Evolutionary conservation across 768 basidiomycete species (phyloP), one percentile per base, ranked within the genome.

Genomic region (Plicaturopsis crispa): DNA sequence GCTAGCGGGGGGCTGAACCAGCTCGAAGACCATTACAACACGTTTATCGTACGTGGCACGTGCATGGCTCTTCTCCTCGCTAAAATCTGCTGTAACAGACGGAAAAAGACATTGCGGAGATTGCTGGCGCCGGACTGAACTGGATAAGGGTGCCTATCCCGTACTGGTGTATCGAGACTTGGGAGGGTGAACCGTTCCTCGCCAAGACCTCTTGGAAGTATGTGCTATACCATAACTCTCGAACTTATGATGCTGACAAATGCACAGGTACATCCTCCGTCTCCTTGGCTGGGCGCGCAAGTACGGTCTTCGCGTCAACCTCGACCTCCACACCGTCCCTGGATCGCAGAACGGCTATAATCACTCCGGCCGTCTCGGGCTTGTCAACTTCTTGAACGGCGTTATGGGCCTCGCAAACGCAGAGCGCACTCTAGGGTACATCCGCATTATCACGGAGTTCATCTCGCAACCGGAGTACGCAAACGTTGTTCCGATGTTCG

Each of bases 331-430:
- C 55, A 70, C 84, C 4, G 66, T 80, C 18, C 88, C 89, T 21
- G 89, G 90, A 30, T 78, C 75, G 33, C 85, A 87, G 50, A 86
- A 85, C 54, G 85, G 82, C 19, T 72, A 67, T 43, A 78, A 78
- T 46, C 72, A 80, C 51, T 78, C 63, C 55, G 76, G 80, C 5
- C 69, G 66, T 53, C 31, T 49, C 6, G 86, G 84, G 4, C 58
- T 59, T 17, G 57, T 84, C 51, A 84, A 86, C 51, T 73, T 79
- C 44, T 44, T 84, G 45, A 57, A 66, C 39, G 80, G 81, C 13
- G 75, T 79, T 38, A 91, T 91, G 88, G 89, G 89, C 12, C 48
- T 89, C 34, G 86, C 87, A 32, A 92, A 92, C 51, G 90, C 84
- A 7, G 72, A 91, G 56, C 70, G 89, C 17, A 72, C 82, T 12